Conservation (phyloP, 2,329 filamentous ascomycete genomes). For the Fusarium globosum region DNA sequence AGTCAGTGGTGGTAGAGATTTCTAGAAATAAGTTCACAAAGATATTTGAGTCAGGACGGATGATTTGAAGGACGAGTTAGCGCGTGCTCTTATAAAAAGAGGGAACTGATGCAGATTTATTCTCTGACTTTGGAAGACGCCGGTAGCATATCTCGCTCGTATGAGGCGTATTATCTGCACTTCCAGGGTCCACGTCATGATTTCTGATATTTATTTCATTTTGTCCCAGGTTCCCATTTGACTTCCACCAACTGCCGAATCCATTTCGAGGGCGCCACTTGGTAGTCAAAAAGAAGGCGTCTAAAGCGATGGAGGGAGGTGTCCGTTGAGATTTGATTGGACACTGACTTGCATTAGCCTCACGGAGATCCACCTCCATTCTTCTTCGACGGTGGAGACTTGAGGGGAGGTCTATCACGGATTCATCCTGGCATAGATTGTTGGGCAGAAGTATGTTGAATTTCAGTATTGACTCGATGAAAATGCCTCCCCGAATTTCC, state of each 20-base stretch:
- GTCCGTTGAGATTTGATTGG: not conserved
- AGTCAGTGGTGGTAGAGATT: rapidly evolving
- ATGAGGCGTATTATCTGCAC: not conserved
- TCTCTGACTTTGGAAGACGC: not conserved
- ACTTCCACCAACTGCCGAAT: too few relatives aligned
- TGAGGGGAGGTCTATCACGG: not conserved
- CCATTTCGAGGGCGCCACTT: too few relatives aligned
- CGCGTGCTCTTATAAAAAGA: not conserved
- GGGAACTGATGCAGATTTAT: rapidly evolving
- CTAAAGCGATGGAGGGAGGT: not conserved
- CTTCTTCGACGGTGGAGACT: not conserved
- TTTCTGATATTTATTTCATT: not conserved
- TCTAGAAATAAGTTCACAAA: not conserved
- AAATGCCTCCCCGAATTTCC: not conserved
- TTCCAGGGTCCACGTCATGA: not conserved
- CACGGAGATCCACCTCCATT: constrained; percentile 3
- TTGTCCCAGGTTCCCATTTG: not conserved
- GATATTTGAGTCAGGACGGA: not conserved
- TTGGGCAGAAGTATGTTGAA: too few relatives aligned
- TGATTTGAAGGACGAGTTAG: rapidly evolving
- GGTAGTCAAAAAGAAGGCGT: not conserved
- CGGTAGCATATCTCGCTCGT: not conserved
- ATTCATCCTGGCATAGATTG: not conserved
- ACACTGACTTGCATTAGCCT: not conserved
- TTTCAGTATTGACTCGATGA: not conserved